A percentile compares a stretch with the other conserved stretches of the same genome.
phyloP scores from a whole-genome alignment of 306 rosid species.

The Prosopis cineraria region DNA sequence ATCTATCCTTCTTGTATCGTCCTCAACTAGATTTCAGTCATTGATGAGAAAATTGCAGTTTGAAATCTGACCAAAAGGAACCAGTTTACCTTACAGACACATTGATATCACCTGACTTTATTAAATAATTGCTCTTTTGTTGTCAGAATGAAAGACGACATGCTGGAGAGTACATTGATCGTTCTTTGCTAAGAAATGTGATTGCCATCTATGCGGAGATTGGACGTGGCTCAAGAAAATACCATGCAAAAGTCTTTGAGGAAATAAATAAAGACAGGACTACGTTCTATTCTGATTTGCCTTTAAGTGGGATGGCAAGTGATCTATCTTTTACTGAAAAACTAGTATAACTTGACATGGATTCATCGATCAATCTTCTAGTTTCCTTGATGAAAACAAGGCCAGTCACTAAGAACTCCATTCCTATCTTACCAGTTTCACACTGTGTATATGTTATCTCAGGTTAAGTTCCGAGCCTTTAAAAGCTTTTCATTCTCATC shows the following conservation, averaged over 20 bases:
- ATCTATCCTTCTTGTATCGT: background rate
- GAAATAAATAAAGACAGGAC: slow-evolving; percentile 56
- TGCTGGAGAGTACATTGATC: slow-evolving; percentile 69
- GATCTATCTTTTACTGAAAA: slow-evolving; percentile 5
- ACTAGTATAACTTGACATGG: slow-evolving; percentile 2
- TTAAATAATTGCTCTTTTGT: no score
- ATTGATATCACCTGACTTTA: no score
- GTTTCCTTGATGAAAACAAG: background rate
- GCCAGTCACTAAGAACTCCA: background rate
- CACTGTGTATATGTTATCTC: background rate
- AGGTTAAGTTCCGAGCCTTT: background rate
- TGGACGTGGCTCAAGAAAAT: slow-evolving; percentile 53
- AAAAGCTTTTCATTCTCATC: background rate
- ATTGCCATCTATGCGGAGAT: slow-evolving; percentile 66
- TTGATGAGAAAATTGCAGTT: background rate
- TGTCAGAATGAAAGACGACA: slow-evolving; percentile 57
- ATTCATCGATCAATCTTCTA: background rate
- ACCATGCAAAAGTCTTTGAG: slow-evolving; percentile 57
- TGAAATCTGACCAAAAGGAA: background rate
- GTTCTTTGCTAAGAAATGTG: slow-evolving; percentile 56
- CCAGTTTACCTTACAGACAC: background rate
- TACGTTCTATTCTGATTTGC: slow-evolving; percentile 51
- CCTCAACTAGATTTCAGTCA: background rate
- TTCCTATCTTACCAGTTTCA: background rate
- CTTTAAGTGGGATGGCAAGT: slow-evolving; percentile 61